phyloP scores from a whole-genome alignment of 257 asterid genomes.

The Solanum medicagineum region DNA sequence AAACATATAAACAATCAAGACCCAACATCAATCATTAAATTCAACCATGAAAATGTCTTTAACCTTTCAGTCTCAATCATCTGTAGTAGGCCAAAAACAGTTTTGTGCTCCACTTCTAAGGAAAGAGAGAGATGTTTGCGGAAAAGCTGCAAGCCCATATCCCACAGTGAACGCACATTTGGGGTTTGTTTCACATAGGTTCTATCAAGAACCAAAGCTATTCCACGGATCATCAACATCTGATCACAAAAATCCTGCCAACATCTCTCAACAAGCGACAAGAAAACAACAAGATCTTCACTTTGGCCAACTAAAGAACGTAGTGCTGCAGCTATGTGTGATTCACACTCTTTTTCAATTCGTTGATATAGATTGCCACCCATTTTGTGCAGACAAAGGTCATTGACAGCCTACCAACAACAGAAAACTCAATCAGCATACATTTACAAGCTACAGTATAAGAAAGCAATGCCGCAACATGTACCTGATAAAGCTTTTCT shows the following conservation, averaged over 20 bases:
- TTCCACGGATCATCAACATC: conserved; percentile 92
- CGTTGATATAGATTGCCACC: conserved; percentile 83
- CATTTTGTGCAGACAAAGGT: conserved; percentile 92
- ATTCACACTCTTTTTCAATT: conserved; percentile 82
- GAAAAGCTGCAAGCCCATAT: conserved; percentile 97
- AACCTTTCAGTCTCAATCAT: conserved; percentile 94
- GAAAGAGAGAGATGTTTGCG: conserved; percentile 87
- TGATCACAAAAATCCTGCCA: conserved; percentile 98
- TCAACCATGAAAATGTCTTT: neutral
- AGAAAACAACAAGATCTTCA: conserved; percentile 83
- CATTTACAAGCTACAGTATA: neutral
- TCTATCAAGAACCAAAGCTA: conserved; percentile 88
- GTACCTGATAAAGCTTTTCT: conserved; percentile 90
- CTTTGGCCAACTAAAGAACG: conserved; percentile 85
- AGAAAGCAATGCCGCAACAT: neutral
- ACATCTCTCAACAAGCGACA: conserved; percentile 85
- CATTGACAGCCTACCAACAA: conserved; percentile 61
- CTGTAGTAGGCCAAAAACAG: conserved; percentile 79
- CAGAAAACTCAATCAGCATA: conserved; percentile 12
- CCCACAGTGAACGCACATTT: conserved; percentile 86
- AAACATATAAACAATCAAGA: neutral
- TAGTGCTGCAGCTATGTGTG: conserved; percentile 54
- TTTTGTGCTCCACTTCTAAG: conserved; percentile 86
- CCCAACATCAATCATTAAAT: neutral
- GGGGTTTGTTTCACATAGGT: conserved; percentile 94